A percentile compares a stretch with the other conserved stretches of the same genome.
phyloP scores from a whole-genome alignment of 768 basidiomycete genomes.

The Hysterangium stoloniferum region DNA sequence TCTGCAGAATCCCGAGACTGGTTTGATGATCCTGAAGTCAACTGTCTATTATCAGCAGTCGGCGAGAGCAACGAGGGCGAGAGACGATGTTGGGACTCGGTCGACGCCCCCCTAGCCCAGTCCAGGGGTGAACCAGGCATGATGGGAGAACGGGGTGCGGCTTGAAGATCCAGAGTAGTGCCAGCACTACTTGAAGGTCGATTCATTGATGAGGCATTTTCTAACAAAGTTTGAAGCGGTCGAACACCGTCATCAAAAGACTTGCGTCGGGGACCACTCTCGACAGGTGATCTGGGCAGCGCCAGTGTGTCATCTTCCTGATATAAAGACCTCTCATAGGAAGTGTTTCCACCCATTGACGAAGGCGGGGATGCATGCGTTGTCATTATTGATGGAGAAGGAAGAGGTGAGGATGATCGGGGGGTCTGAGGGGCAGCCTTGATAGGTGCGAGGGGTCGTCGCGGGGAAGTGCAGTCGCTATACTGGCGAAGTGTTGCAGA shows the following conservation, averaged over 20 bases:
- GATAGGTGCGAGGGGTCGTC: neutral
- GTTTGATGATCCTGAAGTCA: conserved; percentile 22
- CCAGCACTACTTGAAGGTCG: conserved; percentile 19
- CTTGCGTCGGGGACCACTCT: conserved; percentile 21
- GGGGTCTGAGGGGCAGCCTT: neutral
- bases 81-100: conserved; percentile 17
- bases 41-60: conserved; percentile 16
- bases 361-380: neutral
- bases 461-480: neutral
- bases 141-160: conserved; percentile 46
- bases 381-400: neutral
- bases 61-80: conserved; percentile 19
- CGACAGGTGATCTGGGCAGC: neutral
- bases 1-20: conserved; percentile 21
- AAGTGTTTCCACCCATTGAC: neutral
- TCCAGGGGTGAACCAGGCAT: conserved; percentile 41
- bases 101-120: conserved; percentile 5
- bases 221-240: conserved; percentile 29
- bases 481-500: conserved; percentile 5
- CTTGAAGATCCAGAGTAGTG: conserved; percentile 28
- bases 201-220: conserved; percentile 14
- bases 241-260: conserved; percentile 39
- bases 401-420: neutral
- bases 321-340: neutral
- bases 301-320: neutral